These are phyloP conservation scores for Platismatia glauca DNA, from an alignment of 495 filamentous ascomycete genomes.

Conservation along the genomic window DNA sequence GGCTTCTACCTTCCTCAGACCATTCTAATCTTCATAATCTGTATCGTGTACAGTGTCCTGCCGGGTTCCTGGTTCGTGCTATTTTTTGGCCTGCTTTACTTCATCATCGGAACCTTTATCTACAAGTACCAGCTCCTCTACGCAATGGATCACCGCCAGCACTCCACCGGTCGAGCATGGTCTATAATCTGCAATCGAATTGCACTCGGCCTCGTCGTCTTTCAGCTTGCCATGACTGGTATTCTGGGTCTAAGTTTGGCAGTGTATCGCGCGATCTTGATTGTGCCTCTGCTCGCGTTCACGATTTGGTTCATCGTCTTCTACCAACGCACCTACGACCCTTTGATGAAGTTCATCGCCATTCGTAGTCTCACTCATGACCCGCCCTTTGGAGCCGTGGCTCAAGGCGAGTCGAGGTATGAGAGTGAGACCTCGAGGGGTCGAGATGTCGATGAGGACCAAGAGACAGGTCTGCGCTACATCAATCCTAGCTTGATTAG, in stretches of 20 bases:
- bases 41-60: constrained; percentile 86
- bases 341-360: constrained; percentile 85
- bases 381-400: constrained; percentile 32
- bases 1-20: constrained; percentile 92
- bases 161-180: constrained; percentile 92
- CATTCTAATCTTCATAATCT: constrained; percentile 85
- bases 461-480: constrained; percentile 57
- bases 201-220: constrained; percentile 72
- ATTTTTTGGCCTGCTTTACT: constrained; percentile 78
- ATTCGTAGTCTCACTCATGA: constrained; percentile 64
- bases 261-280: constrained; percentile 58
- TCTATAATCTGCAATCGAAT: constrained; percentile 88
- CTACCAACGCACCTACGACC: constrained; percentile 67
- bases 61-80: constrained; percentile 74
- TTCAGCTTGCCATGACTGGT: constrained; percentile 86
- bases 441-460: constrained; percentile 51
- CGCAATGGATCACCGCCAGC: constrained; percentile 94
- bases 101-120: constrained; percentile 78
- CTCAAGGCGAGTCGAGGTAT: constrained; percentile 33
- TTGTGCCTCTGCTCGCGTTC: constrained; percentile 64
- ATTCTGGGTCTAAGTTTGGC: constrained; percentile 67
- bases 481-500: constrained; percentile 65
- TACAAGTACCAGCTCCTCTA: constrained; percentile 98
- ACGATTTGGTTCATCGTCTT: constrained; percentile 81
- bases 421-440: constrained; percentile 30